These are phyloP conservation scores for Paramyrothecium sp. DNA, from an alignment of 2,329 filamentous ascomycete species.

Conservation along the genomic window DNA sequence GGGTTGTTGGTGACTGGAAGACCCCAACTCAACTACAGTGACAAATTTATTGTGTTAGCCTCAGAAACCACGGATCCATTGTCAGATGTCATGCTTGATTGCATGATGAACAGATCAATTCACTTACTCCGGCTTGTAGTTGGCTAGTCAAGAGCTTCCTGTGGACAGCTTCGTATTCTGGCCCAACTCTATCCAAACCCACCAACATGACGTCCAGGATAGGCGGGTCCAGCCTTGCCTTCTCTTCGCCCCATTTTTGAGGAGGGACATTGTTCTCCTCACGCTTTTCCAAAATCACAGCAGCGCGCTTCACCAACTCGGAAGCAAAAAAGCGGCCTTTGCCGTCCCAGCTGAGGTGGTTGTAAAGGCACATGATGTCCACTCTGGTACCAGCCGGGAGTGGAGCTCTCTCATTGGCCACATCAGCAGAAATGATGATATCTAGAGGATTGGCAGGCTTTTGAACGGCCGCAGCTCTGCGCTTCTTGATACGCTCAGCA, in stretches of 20 bases:
- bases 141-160: not conserved
- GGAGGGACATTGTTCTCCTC: not conserved
- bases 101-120: not conserved
- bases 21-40: slow-evolving; percentile 2
- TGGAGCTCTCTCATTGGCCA: not conserved
- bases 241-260: slow-evolving; percentile 4
- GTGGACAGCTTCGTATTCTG: not conserved
- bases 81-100: not conserved
- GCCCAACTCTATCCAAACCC: not conserved
- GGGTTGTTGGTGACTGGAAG: not conserved
- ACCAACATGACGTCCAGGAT: slow-evolving; percentile 2
- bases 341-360: slow-evolving; percentile 3
- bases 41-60: not conserved
- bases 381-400: slow-evolving; percentile 1
- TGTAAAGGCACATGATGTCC: slow-evolving; percentile 1
- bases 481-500: slow-evolving; percentile 1
- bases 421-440: slow-evolving; percentile 3
- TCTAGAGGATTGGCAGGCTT: not conserved
- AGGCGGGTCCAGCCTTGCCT: slow-evolving; percentile 2
- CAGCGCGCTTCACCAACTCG: slow-evolving; percentile 1
- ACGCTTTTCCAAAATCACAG: not conserved
- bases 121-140: not conserved
- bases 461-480: not conserved
- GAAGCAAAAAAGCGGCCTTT: slow-evolving; percentile 1
- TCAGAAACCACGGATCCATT: not conserved